Base-by-base conservation (phyloP, 495 filamentous ascomycete genomes). In the Staphylotrichum tortipilum region DNA sequence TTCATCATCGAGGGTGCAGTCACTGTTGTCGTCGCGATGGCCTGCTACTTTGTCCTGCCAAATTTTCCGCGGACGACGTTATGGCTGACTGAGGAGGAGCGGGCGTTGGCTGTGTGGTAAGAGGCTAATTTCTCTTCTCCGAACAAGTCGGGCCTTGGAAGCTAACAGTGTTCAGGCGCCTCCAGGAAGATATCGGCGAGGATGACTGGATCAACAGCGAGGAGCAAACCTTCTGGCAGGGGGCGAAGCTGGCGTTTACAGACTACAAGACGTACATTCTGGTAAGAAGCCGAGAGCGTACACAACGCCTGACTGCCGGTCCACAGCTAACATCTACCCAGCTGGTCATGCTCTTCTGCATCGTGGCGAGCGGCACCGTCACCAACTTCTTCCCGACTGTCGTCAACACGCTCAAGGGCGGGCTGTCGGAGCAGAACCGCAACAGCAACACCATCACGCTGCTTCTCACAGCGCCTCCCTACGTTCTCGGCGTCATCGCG, bases 321-420 rank as follows among this genome's bases (percentile, higher is more conserved):
- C 7, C 11, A 21, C 19, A 14, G 15, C 19, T n/a, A 18, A n/a
- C n/a, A 17, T 19, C 17, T 9, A 28, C 33, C 1, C 54, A 81
- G 78, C 77, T 80, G 63, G 61, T 86, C 9, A 67, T 86, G 41
- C 74, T 90, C 44, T 77, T 88, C 40, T 79, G 83, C 58, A 83
- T 88, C 62, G 80, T 87, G 12, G 78, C 81, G 23, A 78, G 80
- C 23, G 82, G 79, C 42, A 82, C 83, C 3, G 82, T 88, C 8
- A 88, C 85, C n/a, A 90, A 92, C 64, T 92, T 92, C 76, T 91
- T 94, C 70, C 88, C 88, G 0, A 84, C 86, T 12, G 84, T 94
- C 19, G 87, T 92, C 28, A 71, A 76, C 34, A 90, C 87, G 2
- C 72, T 94, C 6, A 3, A 33, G 15, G 33, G 33, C 44, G 31